Conservation (phyloP, 352 stramenopile genomes). For the Pythium dissimile region DNA sequence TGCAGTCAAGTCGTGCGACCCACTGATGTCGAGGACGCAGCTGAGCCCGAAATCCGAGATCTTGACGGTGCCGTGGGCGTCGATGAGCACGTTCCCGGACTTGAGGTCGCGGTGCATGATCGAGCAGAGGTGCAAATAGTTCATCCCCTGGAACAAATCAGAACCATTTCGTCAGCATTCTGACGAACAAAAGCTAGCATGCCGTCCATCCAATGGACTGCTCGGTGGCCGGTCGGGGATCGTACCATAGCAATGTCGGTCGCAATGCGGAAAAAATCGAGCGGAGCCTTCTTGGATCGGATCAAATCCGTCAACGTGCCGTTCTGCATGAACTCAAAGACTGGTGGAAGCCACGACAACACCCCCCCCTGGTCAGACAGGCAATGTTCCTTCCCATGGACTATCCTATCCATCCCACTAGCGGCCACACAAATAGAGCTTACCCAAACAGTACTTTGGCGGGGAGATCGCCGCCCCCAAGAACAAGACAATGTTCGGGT, state of each 20-base stretch:
- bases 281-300: slow-evolving; percentile 48
- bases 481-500: slow-evolving; percentile 87
- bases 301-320: slow-evolving; percentile 85
- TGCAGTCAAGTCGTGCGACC: slow-evolving; percentile 74
- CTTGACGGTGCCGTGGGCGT: slow-evolving; percentile 79
- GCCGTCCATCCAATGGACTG: too few species aligned
- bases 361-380: too few species aligned
- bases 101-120: slow-evolving; percentile 96
- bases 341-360: too few species aligned
- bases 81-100: slow-evolving; percentile 92
- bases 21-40: slow-evolving; percentile 77
- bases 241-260: slow-evolving; percentile 77
- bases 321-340: slow-evolving; percentile 89
- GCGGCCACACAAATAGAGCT: slow-evolving; percentile 13
- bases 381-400: too few species aligned
- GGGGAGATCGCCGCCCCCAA: slow-evolving; percentile 74
- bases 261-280: slow-evolving; percentile 81
- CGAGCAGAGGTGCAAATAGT: slow-evolving; percentile 92
- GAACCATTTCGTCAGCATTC: slow-evolving; percentile 4
- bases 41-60: slow-evolving; percentile 89
- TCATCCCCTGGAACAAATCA: slow-evolving; percentile 69
- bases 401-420: too few species aligned
- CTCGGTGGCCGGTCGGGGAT: background rate
- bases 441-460: slow-evolving; percentile 80
- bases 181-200: too few species aligned